Evolutionary conservation across 169 alveolate species (phyloP), one percentile per base, ranked within the genome.

Genomic region (Plasmodium relictum): DNA sequence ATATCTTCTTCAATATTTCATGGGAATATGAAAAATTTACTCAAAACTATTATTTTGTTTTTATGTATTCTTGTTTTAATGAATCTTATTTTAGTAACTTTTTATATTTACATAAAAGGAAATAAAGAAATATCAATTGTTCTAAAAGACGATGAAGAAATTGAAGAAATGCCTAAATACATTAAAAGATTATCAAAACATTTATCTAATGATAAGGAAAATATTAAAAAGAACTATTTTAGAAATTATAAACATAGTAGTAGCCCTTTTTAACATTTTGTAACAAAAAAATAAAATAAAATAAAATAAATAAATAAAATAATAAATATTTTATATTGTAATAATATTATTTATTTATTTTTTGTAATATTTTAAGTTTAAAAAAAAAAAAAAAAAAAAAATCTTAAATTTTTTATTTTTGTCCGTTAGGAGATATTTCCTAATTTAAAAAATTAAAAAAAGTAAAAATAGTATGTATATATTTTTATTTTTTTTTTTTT

Each of bases 1-100:
- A 58, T 63, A 78, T 62, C 89, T 48, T 69, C 89, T 26, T 78
- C 89, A 5, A 39, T 78, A 9, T 63, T 78, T 26, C 63, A 63
- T 63, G 89, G 89, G 14, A 14, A 63, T 1, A 78, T 78, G 89
- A 42, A 50, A 44, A 41, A 20, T 0, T 0, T 65, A 26, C 22
- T 78, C 14, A 7, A 58, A 7, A 26, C 37, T 5, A 45, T 50
- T 10, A 48, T 65, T n/a, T 48, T 44, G 16, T 50, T 78, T 50
- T 48, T 78, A 50, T 22, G 45, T 9, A 37, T 78, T 20, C 59
- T 78, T 5, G 41, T 62, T 48, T 52, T 65, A 3, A 78, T 78
- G 52, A 26, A 26, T 18, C 42, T 50, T 3, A 16, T 58, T 20
- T 50, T 78, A 70, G 24, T 63, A n/a, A 14, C 16, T 16, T 8